Conservation (phyloP, 192 early-diverging fungal species). For the Ambispora gerdemannii region DNA sequence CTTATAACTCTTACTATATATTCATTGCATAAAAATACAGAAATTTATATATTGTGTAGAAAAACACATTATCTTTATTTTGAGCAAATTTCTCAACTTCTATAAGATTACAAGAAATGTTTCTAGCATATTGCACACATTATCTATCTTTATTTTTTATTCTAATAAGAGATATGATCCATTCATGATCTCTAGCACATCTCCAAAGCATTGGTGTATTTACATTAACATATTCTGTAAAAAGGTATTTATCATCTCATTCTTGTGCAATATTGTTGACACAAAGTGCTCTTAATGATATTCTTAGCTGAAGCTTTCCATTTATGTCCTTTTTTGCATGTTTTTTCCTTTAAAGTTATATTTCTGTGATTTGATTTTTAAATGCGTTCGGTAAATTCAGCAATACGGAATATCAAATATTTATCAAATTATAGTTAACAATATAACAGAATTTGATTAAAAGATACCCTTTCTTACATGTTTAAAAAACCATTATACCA, state of each 20-base stretch:
- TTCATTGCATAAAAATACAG: constrained; percentile 15
- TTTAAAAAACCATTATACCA: too few relatives aligned
- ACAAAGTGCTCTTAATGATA: constrained; percentile 13
- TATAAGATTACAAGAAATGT: constrained; percentile 2
- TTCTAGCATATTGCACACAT: constrained; percentile 9
- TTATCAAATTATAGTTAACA: too few relatives aligned
- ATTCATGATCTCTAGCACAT: constrained; percentile 11
- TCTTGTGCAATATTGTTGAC: constrained; percentile 15
- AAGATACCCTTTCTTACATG: too few relatives aligned
- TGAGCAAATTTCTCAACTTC: neutral
- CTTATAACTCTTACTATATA: neutral
- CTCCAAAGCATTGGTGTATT: constrained; percentile 8
- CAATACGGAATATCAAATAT: too few relatives aligned
- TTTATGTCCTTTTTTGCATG: constrained; percentile 13
- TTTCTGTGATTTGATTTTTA: too few relatives aligned
- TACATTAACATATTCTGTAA: constrained; percentile 11
- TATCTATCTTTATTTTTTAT: constrained; percentile 14
- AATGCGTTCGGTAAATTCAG: too few relatives aligned
- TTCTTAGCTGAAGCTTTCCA: constrained; percentile 2
- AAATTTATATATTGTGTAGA: constrained; percentile 19
- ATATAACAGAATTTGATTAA: too few relatives aligned
- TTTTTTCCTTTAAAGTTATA: too few relatives aligned
- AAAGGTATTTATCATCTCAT: constrained; percentile 5
- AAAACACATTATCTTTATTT: constrained; percentile 14
- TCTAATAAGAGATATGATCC: neutral